Evolutionary conservation across 2,329 filamentous ascomycete species (phyloP).

Genomic region (Aureobasidium sp.): DNA sequence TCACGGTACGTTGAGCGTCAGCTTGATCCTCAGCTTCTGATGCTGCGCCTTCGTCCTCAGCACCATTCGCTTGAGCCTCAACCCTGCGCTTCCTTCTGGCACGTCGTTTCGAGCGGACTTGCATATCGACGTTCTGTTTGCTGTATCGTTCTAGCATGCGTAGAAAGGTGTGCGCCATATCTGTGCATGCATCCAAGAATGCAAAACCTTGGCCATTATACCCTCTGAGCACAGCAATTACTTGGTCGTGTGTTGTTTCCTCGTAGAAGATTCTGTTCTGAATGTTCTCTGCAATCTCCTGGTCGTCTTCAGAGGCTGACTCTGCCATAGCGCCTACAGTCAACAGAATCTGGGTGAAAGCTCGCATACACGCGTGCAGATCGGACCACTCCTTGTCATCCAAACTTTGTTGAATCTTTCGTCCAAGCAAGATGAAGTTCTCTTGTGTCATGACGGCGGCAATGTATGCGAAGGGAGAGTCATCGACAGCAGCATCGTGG

Average conservation of each 20-base stretch:
- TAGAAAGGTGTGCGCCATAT: constrained; percentile 84
- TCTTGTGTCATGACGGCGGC: constrained; percentile 89
- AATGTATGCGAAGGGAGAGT: constrained; percentile 74
- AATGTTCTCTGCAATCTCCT: constrained; percentile 97
- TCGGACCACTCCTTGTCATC: constrained; percentile 84
- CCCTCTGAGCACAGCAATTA: constrained; percentile 67
- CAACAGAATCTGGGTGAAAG: constrained; percentile 81
- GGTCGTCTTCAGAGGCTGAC: constrained; percentile 79
- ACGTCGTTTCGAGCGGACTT: constrained; percentile 73
- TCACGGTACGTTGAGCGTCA: constrained; percentile 60
- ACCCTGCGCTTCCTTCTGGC: constrained; percentile 63
- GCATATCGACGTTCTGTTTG: constrained; percentile 89
- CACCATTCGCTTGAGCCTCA: constrained; percentile 25
- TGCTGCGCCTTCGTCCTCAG: constrained; percentile 45
- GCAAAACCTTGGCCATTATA: constrained; percentile 93
- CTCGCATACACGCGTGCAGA: constrained; percentile 79
- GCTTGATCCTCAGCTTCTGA: constrained; percentile 59
- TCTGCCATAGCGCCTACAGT: constrained; percentile 89
- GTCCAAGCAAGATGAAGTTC: constrained; percentile 85
- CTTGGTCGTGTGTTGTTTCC: constrained; percentile 81
- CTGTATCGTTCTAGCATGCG: constrained; percentile 88
- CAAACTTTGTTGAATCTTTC: constrained; percentile 67
- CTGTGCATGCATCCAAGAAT: constrained; percentile 85
- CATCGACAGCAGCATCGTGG: constrained; percentile 37
- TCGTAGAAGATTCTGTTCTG: constrained; percentile 98